phyloP scores from a whole-genome alignment of 495 filamentous ascomycete species.

The Oleoguttula mirabilis region DNA sequence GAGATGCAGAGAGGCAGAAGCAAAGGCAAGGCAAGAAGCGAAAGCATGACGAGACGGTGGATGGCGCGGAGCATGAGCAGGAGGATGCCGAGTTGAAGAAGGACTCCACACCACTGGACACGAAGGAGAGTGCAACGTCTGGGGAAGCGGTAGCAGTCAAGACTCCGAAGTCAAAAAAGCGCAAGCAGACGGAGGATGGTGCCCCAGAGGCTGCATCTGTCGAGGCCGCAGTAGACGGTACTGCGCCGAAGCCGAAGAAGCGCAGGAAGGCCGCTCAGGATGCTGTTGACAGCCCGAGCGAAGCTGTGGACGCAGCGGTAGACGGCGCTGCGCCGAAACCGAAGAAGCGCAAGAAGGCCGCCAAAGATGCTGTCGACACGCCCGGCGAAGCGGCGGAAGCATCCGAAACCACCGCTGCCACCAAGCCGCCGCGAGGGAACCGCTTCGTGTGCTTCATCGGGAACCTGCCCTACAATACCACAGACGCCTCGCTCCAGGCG shows the following conservation, averaged over 20 bases:
- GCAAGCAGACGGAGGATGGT: too few relatives aligned
- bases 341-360: conserved; percentile 11
- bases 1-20: conserved; percentile 12
- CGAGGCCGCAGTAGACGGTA: background rate
- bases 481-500: conserved; percentile 45
- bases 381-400: background rate
- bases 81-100: background rate
- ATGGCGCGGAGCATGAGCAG: background rate
- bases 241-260: conserved; percentile 3
- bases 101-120: conserved; percentile 3
- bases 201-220: too few relatives aligned
- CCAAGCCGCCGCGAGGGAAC: background rate
- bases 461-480: conserved; percentile 83
- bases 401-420: background rate
- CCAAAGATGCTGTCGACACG: background rate
- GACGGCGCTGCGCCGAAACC: background rate
- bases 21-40: conserved; percentile 12
- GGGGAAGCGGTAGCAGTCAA: background rate
- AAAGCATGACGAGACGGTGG: conserved; percentile 9
- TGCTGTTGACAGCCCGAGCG: background rate
- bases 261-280: background rate
- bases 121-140: background rate
- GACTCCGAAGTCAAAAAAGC: background rate
- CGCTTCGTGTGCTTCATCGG: conserved; percentile 28
- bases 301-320: background rate